Evolutionary conservation across 257 asterid genomes (phyloP), one percentile per base, ranked within the genome.

Genomic region (Solanum infundibuliforme): DNA sequence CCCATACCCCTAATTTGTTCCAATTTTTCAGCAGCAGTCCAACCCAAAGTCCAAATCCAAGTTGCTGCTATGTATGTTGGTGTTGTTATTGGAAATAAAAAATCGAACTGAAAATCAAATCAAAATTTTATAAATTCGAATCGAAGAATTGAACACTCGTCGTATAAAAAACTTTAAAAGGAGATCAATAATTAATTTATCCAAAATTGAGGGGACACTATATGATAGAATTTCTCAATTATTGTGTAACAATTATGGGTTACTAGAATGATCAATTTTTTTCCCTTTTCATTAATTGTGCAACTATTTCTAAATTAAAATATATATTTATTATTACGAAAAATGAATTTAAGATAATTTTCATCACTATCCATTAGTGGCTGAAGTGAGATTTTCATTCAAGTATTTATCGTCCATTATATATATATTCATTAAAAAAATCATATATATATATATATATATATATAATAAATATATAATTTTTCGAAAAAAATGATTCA

Each of bases 351-450:
- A 41, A 1, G 1, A 55, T 55, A 18, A 3, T 55, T 55, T 18
- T 18, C 1, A 3, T 55, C n/a, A 18, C 65, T 0, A 0, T 20
- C 0, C 4, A 58, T 7, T 58, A 58, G 66, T 20, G 5, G 25
- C 12, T 20, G 25, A 14, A 48, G 21, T 2, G 60, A 58, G 11
- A 58, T 58, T 20, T 55, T 20, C 25, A 7, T 41, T 58, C 66
- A 58, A 58, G 66, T 58, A 58, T 58, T 0, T 58, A 20, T 58
- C 25, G 3, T 20, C 66, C 1, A 58, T 20, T 20, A 20, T 58
- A 58, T 58, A 58, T 55, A 3, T 55, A 20, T 7, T 55, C 25
- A 55, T 55, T 2, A 55, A 55, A 55, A 55, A 55, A 55, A 20
- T 55, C 1, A 18, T 20, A 20, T 55, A 55, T 52, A 43, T 41